Evolutionary conservation across 2,329 filamentous ascomycete genomes (phyloP), one percentile per base, ranked within the genome.

Genomic region (Fusarium incarnatum): DNA sequence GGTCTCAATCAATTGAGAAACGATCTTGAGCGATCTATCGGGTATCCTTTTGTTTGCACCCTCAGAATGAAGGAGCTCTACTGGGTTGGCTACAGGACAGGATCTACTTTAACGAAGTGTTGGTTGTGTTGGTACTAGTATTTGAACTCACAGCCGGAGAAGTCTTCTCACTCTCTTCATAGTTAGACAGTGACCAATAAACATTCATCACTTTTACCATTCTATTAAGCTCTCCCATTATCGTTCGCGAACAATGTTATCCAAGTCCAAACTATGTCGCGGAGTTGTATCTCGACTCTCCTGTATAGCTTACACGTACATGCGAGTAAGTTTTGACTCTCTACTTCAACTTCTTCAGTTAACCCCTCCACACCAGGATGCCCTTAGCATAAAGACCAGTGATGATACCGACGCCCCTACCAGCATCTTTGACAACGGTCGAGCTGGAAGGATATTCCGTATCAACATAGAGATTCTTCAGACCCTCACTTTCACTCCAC

Each of bases 351-450:
- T 37, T 5, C 8, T 18, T 34, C 18, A n/a, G 11, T 4, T 12
- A 37, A 3, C 66, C 73, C 23, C 63, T 71, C 77, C 76, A 79
- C 4, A 77, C 70, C 32, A 79, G 22, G 5, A 79, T 63, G 0
- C 81, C 81, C 48, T 77, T 81, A 1, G 76, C 80, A 25, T 83
- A 83, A 12, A 83, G 58, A 2, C 81, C 80, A 0, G 77, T 62
- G 8, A 82, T 70, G 2, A 83, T 78, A 2, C 81, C 81, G 1
- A 80, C 64, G 3, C 75, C 75, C 25, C 74, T 68, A 13, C 64
- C 56, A 0, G 68, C 61, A 56, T 81, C 81, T 20, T 71, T 75
- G 15, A 71, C 69, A 0, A 76, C 79, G 1, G 80, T 83, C 1
- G 75, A 68, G 56, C 79, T 81, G 0, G 75, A 75, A 3, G 80